Conservation (phyloP, 2,329 filamentous ascomycete genomes). For the Colletotrichum lini region DNA sequence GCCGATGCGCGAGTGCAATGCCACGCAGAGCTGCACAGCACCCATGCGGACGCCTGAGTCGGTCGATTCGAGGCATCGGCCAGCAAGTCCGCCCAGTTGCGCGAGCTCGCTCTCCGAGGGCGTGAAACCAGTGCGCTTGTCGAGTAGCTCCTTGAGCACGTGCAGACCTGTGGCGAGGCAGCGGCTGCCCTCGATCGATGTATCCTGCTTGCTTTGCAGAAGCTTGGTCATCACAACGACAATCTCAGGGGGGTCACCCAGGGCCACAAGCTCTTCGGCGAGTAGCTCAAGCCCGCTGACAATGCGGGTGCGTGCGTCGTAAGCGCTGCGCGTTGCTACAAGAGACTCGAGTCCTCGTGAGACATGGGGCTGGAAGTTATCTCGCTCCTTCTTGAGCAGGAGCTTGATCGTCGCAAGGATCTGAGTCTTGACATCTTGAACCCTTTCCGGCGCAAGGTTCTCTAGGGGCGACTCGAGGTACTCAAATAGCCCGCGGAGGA, state of each 20-base stretch:
- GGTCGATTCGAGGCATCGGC: slow-evolving; percentile 71
- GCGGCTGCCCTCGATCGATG: slow-evolving; percentile 62
- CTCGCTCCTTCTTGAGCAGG: slow-evolving; percentile 77
- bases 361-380: slow-evolving; percentile 77
- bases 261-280: slow-evolving; percentile 77
- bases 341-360: slow-evolving; percentile 77
- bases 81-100: slow-evolving; percentile 65
- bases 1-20: slow-evolving; percentile 75
- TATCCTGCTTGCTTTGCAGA: slow-evolving; percentile 61
- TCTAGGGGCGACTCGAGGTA: slow-evolving; percentile 76
- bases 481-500: slow-evolving; percentile 78
- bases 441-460: slow-evolving; percentile 73
- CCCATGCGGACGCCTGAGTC: slow-evolving; percentile 79
- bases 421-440: slow-evolving; percentile 81
- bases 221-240: slow-evolving; percentile 66
- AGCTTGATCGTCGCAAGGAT: slow-evolving; percentile 81
- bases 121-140: slow-evolving; percentile 62
- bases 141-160: slow-evolving; percentile 72
- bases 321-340: slow-evolving; percentile 74
- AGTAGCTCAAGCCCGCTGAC: slow-evolving; percentile 81
- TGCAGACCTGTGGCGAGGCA: slow-evolving; percentile 75
- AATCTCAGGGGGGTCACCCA: slow-evolving; percentile 75
- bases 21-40: slow-evolving; percentile 84
- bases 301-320: slow-evolving; percentile 79
- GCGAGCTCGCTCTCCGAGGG: slow-evolving; percentile 67